Conservation (phyloP, 345 rosid genomes). For the Arabis hirsuta region DNA sequence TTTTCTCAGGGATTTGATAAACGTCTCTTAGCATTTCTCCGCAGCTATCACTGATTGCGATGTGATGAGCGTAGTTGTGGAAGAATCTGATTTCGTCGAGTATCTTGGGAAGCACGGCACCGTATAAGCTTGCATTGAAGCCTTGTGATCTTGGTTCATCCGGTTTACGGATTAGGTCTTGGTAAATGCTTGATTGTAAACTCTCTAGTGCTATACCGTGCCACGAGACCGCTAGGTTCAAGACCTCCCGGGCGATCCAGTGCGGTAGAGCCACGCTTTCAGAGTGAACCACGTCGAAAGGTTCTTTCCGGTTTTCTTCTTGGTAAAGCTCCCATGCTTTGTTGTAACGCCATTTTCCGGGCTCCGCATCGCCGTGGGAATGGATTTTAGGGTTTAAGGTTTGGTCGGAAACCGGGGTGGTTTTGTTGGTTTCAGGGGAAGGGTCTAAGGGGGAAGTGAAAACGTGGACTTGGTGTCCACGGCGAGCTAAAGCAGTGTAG, state of each 20-base stretch:
- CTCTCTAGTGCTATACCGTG: slow-evolving; percentile 95
- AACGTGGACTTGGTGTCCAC: slow-evolving; percentile 83
- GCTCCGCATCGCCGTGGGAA: slow-evolving; percentile 74
- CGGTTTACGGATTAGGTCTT: slow-evolving; percentile 71
- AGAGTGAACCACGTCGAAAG: slow-evolving; percentile 82
- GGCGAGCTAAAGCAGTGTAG: slow-evolving; percentile 69
- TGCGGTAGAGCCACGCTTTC: slow-evolving; percentile 93
- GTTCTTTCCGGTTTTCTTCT: slow-evolving; percentile 57
- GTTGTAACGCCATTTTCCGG: slow-evolving; percentile 72
- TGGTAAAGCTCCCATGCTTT: slow-evolving; percentile 86
- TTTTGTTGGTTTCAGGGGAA: slow-evolving; percentile 25
- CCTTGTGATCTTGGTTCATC: slow-evolving; percentile 61
- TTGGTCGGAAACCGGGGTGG: slow-evolving; percentile 30
- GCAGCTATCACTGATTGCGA: slow-evolving; percentile 92
- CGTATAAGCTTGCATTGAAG: slow-evolving; percentile 54
- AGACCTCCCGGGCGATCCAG: slow-evolving; percentile 63
- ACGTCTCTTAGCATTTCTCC: slow-evolving; percentile 92
- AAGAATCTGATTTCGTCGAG: slow-evolving; percentile 85
- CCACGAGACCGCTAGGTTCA: slow-evolving; percentile 84
- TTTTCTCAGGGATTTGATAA: slow-evolving; percentile 75
- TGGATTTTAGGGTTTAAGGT: slow-evolving; percentile 51
- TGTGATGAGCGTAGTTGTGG: slow-evolving; percentile 74
- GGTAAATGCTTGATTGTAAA: slow-evolving; percentile 74
- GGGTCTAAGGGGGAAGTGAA: slow-evolving; percentile 74
- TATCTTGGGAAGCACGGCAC: slow-evolving; percentile 68